These are phyloP conservation scores for Exophiala oligosperma DNA, from an alignment of 2,329 filamentous ascomycete species.

Conservation along the genomic window DNA sequence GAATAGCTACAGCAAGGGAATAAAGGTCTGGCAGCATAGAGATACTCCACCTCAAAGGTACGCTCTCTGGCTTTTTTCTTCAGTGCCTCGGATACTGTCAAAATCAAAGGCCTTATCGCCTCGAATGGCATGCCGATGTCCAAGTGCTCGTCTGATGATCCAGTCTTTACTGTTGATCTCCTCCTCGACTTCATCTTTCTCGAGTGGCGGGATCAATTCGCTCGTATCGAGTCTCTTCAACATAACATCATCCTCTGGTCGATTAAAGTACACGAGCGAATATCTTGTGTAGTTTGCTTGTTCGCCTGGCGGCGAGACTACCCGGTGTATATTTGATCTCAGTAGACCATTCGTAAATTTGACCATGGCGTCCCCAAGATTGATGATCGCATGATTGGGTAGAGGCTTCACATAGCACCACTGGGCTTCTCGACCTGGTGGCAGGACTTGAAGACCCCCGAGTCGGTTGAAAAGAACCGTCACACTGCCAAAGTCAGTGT, in stretches of 20 bases:
- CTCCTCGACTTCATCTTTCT: conserved; percentile 35
- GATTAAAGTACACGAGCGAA: conserved; percentile 57
- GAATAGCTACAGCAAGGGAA: background rate
- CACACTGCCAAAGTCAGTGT: conserved; percentile 59
- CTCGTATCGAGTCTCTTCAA: conserved; percentile 42
- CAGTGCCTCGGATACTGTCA: conserved; percentile 25
- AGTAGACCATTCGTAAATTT: conserved; percentile 46
- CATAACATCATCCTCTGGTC: conserved; percentile 51
- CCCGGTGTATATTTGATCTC: conserved; percentile 48
- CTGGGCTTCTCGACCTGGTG: conserved; percentile 40
- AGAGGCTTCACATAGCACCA: conserved; percentile 58
- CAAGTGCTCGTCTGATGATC: conserved; percentile 42
- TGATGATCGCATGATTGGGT: conserved; percentile 42
- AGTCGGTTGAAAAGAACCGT: conserved; percentile 59
- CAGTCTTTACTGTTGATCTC: conserved; percentile 43
- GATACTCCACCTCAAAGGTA: conserved; percentile 12
- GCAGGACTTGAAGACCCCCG: conserved; percentile 55
- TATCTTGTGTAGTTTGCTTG: conserved; percentile 48
- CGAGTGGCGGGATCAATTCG: conserved; percentile 35
- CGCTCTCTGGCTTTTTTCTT: conserved; percentile 27
- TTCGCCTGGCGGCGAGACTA: conserved; percentile 51
- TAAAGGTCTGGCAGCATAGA: background rate
- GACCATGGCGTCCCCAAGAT: conserved; percentile 40
- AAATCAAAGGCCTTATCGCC: conserved; percentile 26
- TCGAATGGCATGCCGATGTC: conserved; percentile 31